Evolutionary conservation across 139 green algal species (phyloP).

Genomic region (Picochlorum sp.): DNA sequence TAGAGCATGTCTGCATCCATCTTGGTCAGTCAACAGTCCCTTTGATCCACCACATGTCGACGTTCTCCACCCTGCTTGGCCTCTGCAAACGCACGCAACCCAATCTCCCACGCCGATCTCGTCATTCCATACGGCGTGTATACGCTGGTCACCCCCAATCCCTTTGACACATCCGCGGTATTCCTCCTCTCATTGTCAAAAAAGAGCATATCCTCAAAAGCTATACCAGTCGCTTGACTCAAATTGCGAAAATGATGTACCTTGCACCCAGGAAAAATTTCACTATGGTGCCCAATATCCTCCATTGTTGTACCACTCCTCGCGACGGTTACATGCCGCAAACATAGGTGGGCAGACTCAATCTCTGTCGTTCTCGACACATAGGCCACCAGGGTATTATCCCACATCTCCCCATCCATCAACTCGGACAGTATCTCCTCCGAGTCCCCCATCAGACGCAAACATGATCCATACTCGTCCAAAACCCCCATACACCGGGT

Average conservation of each 20-base stretch:
- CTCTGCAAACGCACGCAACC: slow-evolving; percentile 8
- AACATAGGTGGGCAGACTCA: slow-evolving; percentile 43
- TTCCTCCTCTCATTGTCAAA: slow-evolving; percentile 42
- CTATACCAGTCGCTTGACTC: slow-evolving; percentile 33
- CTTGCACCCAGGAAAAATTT: slow-evolving; percentile 59
- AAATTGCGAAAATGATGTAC: slow-evolving; percentile 51
- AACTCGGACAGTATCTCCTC: slow-evolving; percentile 39
- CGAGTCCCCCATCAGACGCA: slow-evolving; percentile 5
- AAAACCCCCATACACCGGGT: neutral
- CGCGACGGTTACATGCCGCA: slow-evolving; percentile 31
- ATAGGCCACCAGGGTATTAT: slow-evolving; percentile 41
- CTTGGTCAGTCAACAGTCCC: too few species aligned
- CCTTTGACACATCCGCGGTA: slow-evolving; percentile 2
- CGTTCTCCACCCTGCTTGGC: too few species aligned
- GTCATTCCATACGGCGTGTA: slow-evolving; percentile 10
- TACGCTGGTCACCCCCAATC: neutral
- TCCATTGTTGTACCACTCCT: slow-evolving; percentile 8
- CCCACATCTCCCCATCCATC: slow-evolving; percentile 33
- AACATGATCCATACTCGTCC: neutral
- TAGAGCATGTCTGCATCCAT: too few species aligned
- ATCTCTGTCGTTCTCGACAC: slow-evolving; percentile 47
- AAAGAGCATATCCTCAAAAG: slow-evolving; percentile 52
- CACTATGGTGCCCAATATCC: slow-evolving; percentile 13
- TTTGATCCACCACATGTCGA: too few species aligned
- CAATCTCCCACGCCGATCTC: neutral